These are phyloP conservation scores for Aureobasidium sp. DNA, from an alignment of 2,329 filamentous ascomycete species.

Conservation along the genomic window DNA sequence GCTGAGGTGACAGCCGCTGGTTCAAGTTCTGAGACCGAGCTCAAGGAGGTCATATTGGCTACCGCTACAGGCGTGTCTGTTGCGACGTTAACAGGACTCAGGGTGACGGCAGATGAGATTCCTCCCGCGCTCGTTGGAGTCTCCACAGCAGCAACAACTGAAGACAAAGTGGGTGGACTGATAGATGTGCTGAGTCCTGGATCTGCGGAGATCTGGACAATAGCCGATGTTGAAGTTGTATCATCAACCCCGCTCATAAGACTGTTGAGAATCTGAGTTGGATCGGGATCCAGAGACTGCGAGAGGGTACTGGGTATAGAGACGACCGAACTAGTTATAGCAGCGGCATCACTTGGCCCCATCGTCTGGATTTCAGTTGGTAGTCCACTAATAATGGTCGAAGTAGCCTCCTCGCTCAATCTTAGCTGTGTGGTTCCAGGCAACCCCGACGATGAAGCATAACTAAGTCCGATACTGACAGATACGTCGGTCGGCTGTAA, in stretches of 20 bases:
- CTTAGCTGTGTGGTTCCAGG: not conserved
- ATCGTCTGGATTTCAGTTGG: not conserved
- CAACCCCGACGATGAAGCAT: not conserved
- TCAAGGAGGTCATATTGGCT: not conserved
- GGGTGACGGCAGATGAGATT: not conserved
- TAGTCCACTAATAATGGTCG: not conserved
- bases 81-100: not conserved
- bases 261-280: not conserved
- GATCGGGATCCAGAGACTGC: not conserved
- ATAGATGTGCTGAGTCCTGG: not conserved
- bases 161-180: not conserved
- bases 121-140: too few species aligned
- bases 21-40: not conserved
- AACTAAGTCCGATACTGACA: not conserved
- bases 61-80: not conserved
- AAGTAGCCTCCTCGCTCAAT: not conserved
- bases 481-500: not conserved
- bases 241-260: too few species aligned
- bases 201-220: not conserved
- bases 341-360: not conserved
- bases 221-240: not conserved
- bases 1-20: not conserved
- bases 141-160: not conserved
- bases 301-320: not conserved
- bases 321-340: too few species aligned